Evolutionary conservation across 805 yeast genomes (phyloP).

Genomic region (Nakazawaea ambrosiae): DNA sequence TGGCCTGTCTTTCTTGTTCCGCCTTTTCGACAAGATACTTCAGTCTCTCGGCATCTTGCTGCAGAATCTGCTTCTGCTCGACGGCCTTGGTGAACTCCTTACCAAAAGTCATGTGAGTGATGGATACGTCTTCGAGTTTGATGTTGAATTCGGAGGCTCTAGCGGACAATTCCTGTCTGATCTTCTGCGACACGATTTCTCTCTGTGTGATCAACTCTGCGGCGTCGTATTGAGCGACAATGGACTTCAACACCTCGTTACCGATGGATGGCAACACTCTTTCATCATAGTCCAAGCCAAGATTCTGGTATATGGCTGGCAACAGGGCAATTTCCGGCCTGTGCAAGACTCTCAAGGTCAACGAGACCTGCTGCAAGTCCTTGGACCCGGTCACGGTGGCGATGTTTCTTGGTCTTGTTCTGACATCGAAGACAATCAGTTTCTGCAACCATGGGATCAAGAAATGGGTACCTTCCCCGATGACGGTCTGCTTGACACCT

Average conservation of each 20-base stretch:
- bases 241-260: conserved; percentile 81
- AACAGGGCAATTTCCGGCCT: conserved; percentile 83
- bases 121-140: conserved; percentile 91
- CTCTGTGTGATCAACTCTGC: conserved; percentile 96
- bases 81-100: conserved; percentile 96
- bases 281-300: conserved; percentile 94
- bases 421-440: conserved; percentile 84
- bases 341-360: conserved; percentile 88
- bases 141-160: conserved; percentile 89
- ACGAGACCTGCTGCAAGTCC: conserved; percentile 91
- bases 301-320: conserved; percentile 82
- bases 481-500: conserved; percentile 83
- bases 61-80: conserved; percentile 98
- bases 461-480: conserved; percentile 97
- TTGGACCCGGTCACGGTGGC: conserved; percentile 95
- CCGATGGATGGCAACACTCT: conserved; percentile 90
- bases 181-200: conserved; percentile 86
- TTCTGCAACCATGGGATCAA: conserved; percentile 93
- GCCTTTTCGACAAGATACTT: conserved; percentile 90
- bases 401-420: conserved; percentile 92
- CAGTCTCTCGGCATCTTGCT: conserved; percentile 98
- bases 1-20: conserved; percentile 94
- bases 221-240: conserved; percentile 92
- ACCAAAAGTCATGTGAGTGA: conserved; percentile 97
- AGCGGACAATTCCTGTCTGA: conserved; percentile 74